Conservation (phyloP, 306 rosid genomes). For the Medicago lupulina region DNA sequence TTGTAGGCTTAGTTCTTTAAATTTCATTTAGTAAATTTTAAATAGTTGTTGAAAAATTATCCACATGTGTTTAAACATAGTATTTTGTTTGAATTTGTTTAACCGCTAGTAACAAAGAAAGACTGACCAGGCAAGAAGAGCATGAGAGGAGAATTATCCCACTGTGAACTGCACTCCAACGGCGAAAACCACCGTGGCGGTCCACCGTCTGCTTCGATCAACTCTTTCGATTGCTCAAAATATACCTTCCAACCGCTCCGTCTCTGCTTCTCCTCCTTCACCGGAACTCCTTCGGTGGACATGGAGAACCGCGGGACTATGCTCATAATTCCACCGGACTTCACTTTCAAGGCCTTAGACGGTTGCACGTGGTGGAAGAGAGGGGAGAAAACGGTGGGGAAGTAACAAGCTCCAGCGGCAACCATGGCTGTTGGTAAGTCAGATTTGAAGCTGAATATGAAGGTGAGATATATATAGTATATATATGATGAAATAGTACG, state of each 20-base stretch:
- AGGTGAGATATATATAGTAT: too few relatives aligned
- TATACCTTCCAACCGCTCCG: slow-evolving; percentile 50
- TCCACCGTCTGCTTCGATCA: slow-evolving; percentile 61
- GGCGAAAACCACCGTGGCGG: slow-evolving; percentile 97
- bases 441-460: too few relatives aligned
- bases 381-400: slow-evolving; percentile 22
- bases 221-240: slow-evolving; percentile 55
- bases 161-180: slow-evolving; percentile 55
- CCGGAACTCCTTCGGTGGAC: slow-evolving; percentile 41
- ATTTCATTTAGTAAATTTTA: too few relatives aligned
- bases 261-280: slow-evolving; percentile 11
- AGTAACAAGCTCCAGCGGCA: slow-evolving; percentile 44
- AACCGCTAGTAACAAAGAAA: not conserved
- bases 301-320: slow-evolving; percentile 39
- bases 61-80: too few relatives aligned
- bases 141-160: slow-evolving; percentile 63
- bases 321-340: slow-evolving; percentile 11
- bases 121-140: slow-evolving; percentile 79
- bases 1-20: too few relatives aligned
- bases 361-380: slow-evolving; percentile 32
- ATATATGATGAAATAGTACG: too few relatives aligned
- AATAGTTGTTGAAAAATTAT: too few relatives aligned
- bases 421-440: slow-evolving; percentile 44
- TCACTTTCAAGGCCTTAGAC: slow-evolving; percentile 15
- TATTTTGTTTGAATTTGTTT: too few relatives aligned